Evolutionary conservation across 352 stramenopile genomes (phyloP).

Genomic region (Phytophthora agathidicida): DNA sequence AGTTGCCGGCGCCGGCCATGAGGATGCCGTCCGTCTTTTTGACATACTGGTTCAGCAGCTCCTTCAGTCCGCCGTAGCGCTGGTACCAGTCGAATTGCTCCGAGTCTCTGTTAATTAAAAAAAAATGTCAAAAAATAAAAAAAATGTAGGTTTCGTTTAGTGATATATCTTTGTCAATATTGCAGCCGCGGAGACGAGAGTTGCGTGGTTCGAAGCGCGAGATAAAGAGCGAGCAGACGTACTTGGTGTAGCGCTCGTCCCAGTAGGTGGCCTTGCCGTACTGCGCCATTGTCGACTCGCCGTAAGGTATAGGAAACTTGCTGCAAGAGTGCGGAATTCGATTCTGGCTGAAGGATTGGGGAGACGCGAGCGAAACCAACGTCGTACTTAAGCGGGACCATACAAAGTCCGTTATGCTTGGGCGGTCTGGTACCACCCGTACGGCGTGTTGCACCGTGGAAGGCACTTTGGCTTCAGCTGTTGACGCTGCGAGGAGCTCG

Average conservation of each 20-base stretch:
- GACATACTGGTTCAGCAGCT: constrained; percentile 91
- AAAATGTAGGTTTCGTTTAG: neutral
- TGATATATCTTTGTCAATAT: neutral
- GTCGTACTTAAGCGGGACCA: too few relatives aligned
- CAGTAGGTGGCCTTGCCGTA: constrained; percentile 95
- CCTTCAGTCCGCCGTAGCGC: constrained; percentile 91
- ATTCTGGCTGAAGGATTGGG: too few relatives aligned
- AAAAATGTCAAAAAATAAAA: constrained; percentile 1
- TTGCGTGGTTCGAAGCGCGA: neutral
- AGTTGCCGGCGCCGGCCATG: constrained; percentile 95
- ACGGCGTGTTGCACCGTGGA: too few relatives aligned
- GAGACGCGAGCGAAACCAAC: too few relatives aligned
- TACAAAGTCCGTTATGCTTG: too few relatives aligned
- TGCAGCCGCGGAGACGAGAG: neutral
- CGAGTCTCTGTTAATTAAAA: constrained; percentile 66
- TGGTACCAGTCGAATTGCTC: constrained; percentile 96
- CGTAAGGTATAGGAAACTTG: neutral
- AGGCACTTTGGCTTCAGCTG: too few relatives aligned
- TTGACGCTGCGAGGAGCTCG: too few relatives aligned
- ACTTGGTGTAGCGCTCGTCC: constrained; percentile 96
- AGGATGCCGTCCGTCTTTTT: constrained; percentile 95
- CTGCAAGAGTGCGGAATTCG: too few relatives aligned
- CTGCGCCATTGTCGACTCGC: constrained; percentile 82
- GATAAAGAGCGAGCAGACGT: constrained; percentile 16
- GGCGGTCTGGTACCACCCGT: too few relatives aligned